A percentile compares a stretch with the other conserved stretches of the same genome.
Conservation (phyloP, 2,329 filamentous ascomycete species). For the Ophiostoma quercus region DNA sequence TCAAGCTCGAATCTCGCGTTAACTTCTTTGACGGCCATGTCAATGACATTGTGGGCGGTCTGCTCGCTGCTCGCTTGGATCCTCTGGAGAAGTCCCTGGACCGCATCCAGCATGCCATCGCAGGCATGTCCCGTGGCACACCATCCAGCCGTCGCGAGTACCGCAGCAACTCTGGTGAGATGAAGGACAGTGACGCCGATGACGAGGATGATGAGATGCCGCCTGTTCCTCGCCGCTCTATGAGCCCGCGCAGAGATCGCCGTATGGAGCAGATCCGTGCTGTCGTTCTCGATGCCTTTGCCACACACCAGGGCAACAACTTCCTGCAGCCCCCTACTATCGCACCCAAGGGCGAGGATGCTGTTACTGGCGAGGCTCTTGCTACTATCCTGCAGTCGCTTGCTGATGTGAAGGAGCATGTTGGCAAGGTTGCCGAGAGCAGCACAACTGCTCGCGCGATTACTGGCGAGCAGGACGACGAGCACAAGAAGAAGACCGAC, state of each 20-base stretch:
- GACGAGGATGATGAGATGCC: conserved; percentile 76
- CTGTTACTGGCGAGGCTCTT: conserved; percentile 36
- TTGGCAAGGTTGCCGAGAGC: conserved; percentile 41
- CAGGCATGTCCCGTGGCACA: conserved; percentile 47
- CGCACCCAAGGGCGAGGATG: conserved; percentile 9
- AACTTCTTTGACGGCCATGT: conserved; percentile 89
- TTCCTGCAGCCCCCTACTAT: conserved; percentile 12
- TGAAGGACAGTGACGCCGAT: conserved; percentile 82
- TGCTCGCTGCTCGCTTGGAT: conserved; percentile 69
- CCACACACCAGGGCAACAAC: conserved; percentile 45
- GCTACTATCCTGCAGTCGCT: conserved; percentile 61
- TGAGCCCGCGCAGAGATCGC: conserved; percentile 73
- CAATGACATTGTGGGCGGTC: conserved; percentile 73
- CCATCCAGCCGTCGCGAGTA: conserved; percentile 54
- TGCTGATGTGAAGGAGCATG: conserved; percentile 54
- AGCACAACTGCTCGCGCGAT: conserved; percentile 41
- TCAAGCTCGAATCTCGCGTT: conserved; percentile 73
- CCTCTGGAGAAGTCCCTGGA: conserved; percentile 77
- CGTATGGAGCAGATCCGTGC: conserved; percentile 76
- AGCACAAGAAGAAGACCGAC: conserved; percentile 49
- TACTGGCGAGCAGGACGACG: conserved; percentile 43
- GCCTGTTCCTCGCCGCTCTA: conserved; percentile 57
- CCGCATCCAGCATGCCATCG: conserved; percentile 66
- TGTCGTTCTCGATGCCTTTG: conserved; percentile 68
- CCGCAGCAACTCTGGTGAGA: conserved; percentile 64